These are phyloP conservation scores for Paecilomyces dactylethromorphus DNA, from an alignment of 2,329 filamentous ascomycete genomes.

Conservation along the genomic window DNA sequence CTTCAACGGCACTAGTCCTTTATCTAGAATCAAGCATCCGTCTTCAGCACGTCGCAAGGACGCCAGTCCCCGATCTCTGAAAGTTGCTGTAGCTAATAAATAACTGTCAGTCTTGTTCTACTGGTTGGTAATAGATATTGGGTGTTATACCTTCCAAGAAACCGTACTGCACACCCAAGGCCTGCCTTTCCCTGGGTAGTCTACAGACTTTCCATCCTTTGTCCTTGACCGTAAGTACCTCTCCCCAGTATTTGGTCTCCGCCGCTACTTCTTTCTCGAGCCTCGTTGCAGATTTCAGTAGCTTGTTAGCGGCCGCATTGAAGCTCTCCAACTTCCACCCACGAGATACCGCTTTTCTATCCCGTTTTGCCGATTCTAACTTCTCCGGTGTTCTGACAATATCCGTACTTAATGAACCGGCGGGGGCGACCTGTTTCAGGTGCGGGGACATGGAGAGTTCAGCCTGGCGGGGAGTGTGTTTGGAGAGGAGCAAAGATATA, in stretches of 20 bases:
- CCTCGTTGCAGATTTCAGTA: conserved; percentile 64
- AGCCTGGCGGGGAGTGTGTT: conserved; percentile 66
- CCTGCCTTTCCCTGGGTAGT: conserved; percentile 64
- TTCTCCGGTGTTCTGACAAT: conserved; percentile 56
- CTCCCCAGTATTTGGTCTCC: conserved; percentile 84
- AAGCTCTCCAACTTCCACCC: conserved; percentile 78
- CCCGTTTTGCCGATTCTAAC: conserved; percentile 48
- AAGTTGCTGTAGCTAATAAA: conserved; percentile 45
- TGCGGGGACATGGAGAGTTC: conserved; percentile 62
- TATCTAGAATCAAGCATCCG: conserved; percentile 70
- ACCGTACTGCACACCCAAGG: conserved; percentile 80
- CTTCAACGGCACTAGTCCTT: conserved; percentile 42
- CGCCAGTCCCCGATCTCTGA: conserved; percentile 68
- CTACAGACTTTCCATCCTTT: conserved; percentile 82
- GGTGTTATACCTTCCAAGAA: conserved; percentile 62
- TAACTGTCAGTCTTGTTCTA: conserved; percentile 1
- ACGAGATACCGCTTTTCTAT: conserved; percentile 47
- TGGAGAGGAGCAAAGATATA: conserved; percentile 75
- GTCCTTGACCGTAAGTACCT: conserved; percentile 72
- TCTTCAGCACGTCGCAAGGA: conserved; percentile 68
- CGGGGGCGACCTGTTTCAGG: conserved; percentile 64
- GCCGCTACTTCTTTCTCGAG: conserved; percentile 70
- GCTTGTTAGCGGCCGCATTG: conserved; percentile 64
- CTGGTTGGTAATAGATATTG: neutral
- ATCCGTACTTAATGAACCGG: conserved; percentile 67